Evolutionary conservation across 768 basidiomycete genomes (phyloP).

Genomic region (Lactifluus subvellereus): DNA sequence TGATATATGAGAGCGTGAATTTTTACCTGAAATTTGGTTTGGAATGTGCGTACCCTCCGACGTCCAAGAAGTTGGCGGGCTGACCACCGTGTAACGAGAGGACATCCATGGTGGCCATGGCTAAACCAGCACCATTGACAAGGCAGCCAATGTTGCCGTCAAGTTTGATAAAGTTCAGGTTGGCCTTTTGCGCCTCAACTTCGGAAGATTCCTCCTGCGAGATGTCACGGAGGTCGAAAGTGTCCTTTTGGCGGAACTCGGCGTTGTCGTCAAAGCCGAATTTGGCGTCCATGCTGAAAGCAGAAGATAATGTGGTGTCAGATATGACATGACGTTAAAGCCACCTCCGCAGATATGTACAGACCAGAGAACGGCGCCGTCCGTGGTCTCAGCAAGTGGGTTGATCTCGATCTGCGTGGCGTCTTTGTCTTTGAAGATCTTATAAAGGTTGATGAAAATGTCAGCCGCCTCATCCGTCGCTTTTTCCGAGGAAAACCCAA

Average conservation of each 20-base stretch:
- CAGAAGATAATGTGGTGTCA: background rate
- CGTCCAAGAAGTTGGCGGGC: constrained; percentile 98
- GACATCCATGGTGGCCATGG: constrained; percentile 99
- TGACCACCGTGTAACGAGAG: constrained; percentile 91
- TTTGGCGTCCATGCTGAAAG: constrained; percentile 94
- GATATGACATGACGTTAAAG: background rate
- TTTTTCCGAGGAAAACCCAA: constrained; percentile 74
- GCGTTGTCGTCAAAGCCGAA: constrained; percentile 99
- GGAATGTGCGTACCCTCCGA: constrained; percentile 67
- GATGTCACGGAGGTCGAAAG: constrained; percentile 85
- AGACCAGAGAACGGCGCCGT: constrained; percentile 91
- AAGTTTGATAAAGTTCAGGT: constrained; percentile 98
- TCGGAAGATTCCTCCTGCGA: constrained; percentile 96
- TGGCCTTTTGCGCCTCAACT: constrained; percentile 94
- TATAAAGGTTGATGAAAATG: constrained; percentile 91
- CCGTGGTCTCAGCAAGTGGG: constrained; percentile 87
- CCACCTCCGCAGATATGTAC: constrained; percentile 27
- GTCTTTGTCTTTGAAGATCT: constrained; percentile 97
- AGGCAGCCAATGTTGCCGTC: constrained; percentile 96
- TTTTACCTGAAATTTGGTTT: background rate
- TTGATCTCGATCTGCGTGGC: constrained; percentile 99
- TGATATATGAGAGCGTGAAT: constrained; percentile 28
- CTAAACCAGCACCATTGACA: constrained; percentile 96
- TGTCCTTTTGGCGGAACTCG: constrained; percentile 90
- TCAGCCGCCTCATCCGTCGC: constrained; percentile 84